These are phyloP conservation scores for Chytriomyces confervae DNA, from an alignment of 192 early-diverging fungal species.

Conservation along the genomic window DNA sequence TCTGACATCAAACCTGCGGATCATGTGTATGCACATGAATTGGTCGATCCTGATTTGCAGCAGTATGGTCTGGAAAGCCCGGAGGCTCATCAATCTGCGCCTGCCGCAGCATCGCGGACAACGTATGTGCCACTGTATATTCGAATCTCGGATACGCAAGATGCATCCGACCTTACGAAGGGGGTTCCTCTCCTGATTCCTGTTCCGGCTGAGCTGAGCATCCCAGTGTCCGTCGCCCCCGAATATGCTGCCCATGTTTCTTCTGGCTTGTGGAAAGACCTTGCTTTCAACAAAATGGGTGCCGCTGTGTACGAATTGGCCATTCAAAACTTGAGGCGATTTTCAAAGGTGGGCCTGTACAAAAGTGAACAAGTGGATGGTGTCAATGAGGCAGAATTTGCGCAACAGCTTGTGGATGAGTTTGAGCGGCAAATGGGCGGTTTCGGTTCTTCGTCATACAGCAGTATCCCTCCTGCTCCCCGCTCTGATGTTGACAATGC, in stretches of 20 bases:
- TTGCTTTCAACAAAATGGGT: conserved; percentile 15
- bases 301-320: conserved; percentile 38
- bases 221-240: not conserved
- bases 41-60: conserved; percentile 34
- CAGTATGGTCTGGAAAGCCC: conserved; percentile 4
- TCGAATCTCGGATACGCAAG: conserved; percentile 1
- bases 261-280: conserved; percentile 14
- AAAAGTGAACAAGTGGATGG: not conserved
- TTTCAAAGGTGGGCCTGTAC: conserved; percentile 25
- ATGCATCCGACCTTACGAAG: not conserved
- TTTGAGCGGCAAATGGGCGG: not conserved
- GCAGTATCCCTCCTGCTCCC: not conserved
- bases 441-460: not conserved
- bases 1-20: conserved; percentile 45
- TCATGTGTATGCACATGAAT: conserved; percentile 43
- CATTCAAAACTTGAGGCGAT: conserved; percentile 30
- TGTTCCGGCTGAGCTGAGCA: conserved; percentile 22
- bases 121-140: conserved; percentile 28
- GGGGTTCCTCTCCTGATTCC: conserved; percentile 34
- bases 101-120: conserved; percentile 11
- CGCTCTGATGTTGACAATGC: not conserved
- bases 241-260: not conserved
- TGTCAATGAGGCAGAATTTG: not conserved
- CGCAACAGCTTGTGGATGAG: conserved; percentile 4
- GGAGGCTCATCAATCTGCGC: not conserved